Conservation (phyloP, 179 eudicot genomes). For the Spinacia oleracea region DNA sequence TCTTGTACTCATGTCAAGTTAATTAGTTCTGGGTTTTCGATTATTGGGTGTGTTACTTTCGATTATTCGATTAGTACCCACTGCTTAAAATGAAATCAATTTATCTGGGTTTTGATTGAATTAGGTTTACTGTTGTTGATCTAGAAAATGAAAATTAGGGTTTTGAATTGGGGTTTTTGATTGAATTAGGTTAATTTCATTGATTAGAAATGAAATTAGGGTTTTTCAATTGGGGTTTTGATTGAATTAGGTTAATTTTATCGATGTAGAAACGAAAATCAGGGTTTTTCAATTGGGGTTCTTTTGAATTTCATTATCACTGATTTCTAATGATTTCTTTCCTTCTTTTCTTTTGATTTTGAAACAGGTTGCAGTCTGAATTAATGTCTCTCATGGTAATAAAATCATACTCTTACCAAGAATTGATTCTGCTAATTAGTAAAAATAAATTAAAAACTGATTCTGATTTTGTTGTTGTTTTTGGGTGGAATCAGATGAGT, state of each 20-base stretch:
- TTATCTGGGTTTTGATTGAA: conserved; percentile 20
- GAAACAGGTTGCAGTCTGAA: conserved; percentile 86
- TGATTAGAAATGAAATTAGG: background rate
- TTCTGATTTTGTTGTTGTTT: background rate
- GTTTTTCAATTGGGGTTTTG: background rate
- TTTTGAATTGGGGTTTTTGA: conserved; percentile 2
- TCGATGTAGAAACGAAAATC: background rate
- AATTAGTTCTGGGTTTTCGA: background rate
- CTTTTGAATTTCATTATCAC: background rate
- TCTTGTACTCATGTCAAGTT: no score
- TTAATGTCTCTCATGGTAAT: conserved; percentile 95
- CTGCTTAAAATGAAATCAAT: background rate
- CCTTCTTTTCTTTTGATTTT: conserved; percentile 5
- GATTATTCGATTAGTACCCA: conserved; percentile 2
- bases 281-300: background rate
- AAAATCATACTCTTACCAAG: background rate
- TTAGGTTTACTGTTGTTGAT: conserved; percentile 1
- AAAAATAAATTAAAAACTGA: background rate
- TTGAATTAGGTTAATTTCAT: background rate
- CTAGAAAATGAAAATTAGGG: conserved; percentile 19
- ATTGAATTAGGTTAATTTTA: background rate
- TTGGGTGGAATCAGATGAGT: conserved; percentile 57
- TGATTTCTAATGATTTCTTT: background rate
- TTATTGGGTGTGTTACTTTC: background rate
- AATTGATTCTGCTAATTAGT: background rate